phyloP scores from a whole-genome alignment of 2,329 filamentous ascomycete species.

The Neofusicoccum kwambonambiense region DNA sequence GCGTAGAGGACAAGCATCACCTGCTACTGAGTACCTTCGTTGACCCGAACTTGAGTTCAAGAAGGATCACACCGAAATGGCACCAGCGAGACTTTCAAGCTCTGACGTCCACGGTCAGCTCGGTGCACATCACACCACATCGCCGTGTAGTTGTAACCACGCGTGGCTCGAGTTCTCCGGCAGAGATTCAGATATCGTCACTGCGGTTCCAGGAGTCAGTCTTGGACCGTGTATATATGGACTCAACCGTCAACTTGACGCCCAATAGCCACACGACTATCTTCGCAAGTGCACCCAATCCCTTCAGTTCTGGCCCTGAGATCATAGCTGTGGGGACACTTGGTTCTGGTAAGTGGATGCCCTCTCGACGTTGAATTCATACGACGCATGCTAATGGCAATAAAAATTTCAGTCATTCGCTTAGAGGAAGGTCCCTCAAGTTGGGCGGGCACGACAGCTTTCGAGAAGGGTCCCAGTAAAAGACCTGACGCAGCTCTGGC shows the following conservation, averaged over 20 bases:
- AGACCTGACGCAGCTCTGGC: constrained; percentile 2
- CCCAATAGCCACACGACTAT: neutral
- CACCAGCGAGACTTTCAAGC: neutral
- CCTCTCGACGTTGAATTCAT: neutral
- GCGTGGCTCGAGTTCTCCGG: neutral
- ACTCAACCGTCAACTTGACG: neutral
- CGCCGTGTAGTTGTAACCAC: constrained; percentile 9
- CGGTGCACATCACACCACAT: constrained; percentile 5
- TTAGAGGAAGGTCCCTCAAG: neutral
- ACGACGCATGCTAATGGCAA: neutral
- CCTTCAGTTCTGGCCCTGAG: neutral
- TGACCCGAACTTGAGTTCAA: constrained; percentile 1
- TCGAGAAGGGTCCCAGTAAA: neutral
- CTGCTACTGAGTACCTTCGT: constrained; percentile 14
- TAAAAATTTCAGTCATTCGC: neutral
- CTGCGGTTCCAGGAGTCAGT: neutral
- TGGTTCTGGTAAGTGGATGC: neutral
- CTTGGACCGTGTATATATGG: constrained; percentile 6
- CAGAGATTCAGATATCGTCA: constrained; percentile 10
- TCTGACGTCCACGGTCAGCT: constrained; percentile 1
- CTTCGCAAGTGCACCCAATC: constrained; percentile 2
- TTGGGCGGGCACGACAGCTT: neutral
- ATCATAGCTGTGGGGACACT: constrained; percentile 10
- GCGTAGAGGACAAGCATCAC: neutral
- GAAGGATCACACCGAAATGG: constrained; percentile 3